Evolutionary conservation across 208 protist genomes (phyloP), one percentile per base, ranked within the genome.

Genomic region (Crithidia fasciculata): DNA sequence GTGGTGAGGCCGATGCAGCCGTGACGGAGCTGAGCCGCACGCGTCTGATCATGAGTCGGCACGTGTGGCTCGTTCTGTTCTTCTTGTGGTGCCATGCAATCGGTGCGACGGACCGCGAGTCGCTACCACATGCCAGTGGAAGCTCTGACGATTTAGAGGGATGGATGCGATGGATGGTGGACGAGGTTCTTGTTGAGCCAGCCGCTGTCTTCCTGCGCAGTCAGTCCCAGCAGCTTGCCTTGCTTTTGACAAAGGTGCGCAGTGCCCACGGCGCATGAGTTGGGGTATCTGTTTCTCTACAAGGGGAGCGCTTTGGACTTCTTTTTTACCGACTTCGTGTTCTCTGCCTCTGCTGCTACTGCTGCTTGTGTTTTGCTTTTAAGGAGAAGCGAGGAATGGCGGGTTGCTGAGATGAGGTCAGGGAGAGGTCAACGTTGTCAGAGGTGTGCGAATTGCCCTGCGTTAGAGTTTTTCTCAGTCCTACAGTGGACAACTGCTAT

Each of bases 61-160:
- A 80, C 50, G 70, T 74, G n/a, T 87, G 83, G 83, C 56, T 68
- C 18, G 83, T 87, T 18, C 43, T 87, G 5, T 74, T 84, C 28
- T 72, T 87, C 13, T 61, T 87, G n/a, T 87, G 83, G 83, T 75
- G 64, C 45, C 83, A 87, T 67, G 47, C 59, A 7, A 53, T 69
- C 19, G 49, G 57, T 18, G 45, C 66, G 36, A 55, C 28, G 1
- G 28, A 43, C 18, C 13, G 50, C 16, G 40, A 36, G n/a, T 16
- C 47, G n/a, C 18, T 63, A 28, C 8, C 60, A 62, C 3, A 37
- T 49, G 58, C 4, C 12, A 36, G 28, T 47, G 39, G 28, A 5
- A 41, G 16, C 4, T 18, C 56, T 16, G 28, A 44, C n/a, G 36
- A 36, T 13, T 44, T 18, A 18, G 50, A 55, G 6, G 28, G 4